A percentile compares a stretch with the other conserved stretches of the same genome.
These are phyloP conservation scores for Leishmania tarentolae DNA, from an alignment of 208 protist species.

Conservation along the genomic window DNA sequence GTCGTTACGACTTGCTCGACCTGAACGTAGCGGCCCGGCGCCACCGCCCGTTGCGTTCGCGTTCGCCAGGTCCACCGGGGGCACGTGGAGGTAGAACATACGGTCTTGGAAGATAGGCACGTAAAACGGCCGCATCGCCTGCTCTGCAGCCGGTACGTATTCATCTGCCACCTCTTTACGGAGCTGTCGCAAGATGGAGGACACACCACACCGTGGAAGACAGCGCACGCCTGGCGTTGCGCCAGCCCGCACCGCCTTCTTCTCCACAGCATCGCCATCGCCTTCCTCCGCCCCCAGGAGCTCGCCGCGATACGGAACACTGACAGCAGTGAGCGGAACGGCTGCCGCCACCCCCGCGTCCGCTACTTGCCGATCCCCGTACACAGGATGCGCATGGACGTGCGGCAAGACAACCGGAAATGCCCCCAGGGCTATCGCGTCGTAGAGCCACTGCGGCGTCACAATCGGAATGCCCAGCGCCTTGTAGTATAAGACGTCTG, in stretches of 20 bases:
- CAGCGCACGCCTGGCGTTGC: not conserved
- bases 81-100: constrained; percentile 45
- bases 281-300: constrained; percentile 7
- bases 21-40: not conserved
- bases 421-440: constrained; percentile 56
- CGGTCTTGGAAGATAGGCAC: constrained; percentile 57
- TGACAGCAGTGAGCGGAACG: not conserved
- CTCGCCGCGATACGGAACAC: not conserved
- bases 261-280: not conserved
- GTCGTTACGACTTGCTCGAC: not conserved
- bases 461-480: constrained; percentile 67
- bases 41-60: not conserved
- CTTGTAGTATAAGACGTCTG: constrained; percentile 50
- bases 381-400: constrained; percentile 41
- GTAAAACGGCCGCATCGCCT: constrained; percentile 56
- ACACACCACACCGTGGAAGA: not conserved
- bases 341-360: not conserved
- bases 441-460: constrained; percentile 71
- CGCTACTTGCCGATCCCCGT: constrained; percentile 12
- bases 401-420: constrained; percentile 43
- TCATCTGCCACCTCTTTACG: constrained; percentile 45
- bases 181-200: constrained; percentile 15
- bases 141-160: constrained; percentile 39
- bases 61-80: constrained; percentile 18
- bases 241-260: not conserved